Evolutionary conservation across 495 filamentous ascomycete genomes (phyloP), one percentile per base, ranked within the genome.

Genomic region (Podospora didyma): DNA sequence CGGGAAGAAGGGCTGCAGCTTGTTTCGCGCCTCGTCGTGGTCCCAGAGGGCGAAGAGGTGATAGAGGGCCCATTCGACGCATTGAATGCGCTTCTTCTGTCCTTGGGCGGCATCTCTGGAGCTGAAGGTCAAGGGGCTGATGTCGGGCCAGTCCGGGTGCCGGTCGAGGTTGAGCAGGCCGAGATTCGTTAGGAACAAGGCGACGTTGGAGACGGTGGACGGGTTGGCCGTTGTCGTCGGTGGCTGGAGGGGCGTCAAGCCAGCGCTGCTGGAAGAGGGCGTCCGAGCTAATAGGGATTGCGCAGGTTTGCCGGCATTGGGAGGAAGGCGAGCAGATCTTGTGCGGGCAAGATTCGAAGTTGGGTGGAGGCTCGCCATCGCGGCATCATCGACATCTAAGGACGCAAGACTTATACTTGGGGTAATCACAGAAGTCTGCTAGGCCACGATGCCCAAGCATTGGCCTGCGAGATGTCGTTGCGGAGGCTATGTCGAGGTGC

Each of bases 1-100:
- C 37, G 92, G 92, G 68, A 91, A 96, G 77, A 93, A 95, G 0
- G 91, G 89, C 41, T 85, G 88, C 12, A 96, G 79, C 81, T 94
- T 96, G 85, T 86, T 84, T 61, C 84, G 80, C 22, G 89, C 79
- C 51, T 85, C 84, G 35, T 86, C 79, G 17, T 81, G 82, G 66
- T 94, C 89, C 87, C 88, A 96, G n/a, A 92, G 67, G 7, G 78
- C 73, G 66, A 92, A 94, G 34, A 96, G 77, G 26, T 87, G 83
- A 65, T 88, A 96, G 24, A 96, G 75, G 10, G 86, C 83, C 89
- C 90, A 96, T 74, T 96, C 92, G 28, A 89, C 82, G 54, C 82
- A 80, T 57, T 87, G 84, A 39, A 92, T 83, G 21, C 90, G 84
- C 64, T 85, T 84, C 72, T 89, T 89, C 69, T 92, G 87, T 46